Evolutionary conservation across 2,329 filamentous ascomycete genomes (phyloP).

Genomic region (Coniella lustricola): DNA sequence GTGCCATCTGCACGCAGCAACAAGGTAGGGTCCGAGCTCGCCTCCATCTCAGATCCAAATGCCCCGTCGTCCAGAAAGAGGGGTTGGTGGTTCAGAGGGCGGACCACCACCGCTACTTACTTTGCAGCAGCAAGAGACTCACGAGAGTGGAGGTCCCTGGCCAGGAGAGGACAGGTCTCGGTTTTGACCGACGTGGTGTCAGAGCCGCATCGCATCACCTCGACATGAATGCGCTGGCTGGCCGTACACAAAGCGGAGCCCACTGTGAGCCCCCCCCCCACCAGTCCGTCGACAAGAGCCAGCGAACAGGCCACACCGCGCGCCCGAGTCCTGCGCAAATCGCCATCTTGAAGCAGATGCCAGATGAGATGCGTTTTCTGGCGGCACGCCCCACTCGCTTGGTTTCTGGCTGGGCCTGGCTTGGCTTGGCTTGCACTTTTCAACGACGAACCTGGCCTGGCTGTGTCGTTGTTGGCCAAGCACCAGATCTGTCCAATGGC

Average conservation of each 20-base stretch:
- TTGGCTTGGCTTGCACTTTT: no score
- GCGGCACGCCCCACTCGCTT: neutral
- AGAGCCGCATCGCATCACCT: neutral
- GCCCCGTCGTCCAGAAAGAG: neutral
- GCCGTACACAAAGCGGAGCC: neutral
- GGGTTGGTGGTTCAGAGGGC: neutral
- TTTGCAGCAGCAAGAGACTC: neutral
- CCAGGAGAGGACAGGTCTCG: neutral
- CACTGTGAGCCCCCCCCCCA: neutral
- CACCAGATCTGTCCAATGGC: no score
- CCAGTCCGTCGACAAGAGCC: neutral
- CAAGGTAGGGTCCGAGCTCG: no score
- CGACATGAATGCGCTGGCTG: slow-evolving; percentile 1
- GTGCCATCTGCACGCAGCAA: no score
- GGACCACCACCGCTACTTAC: neutral
- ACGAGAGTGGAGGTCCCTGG: neutral
- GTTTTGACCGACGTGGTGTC: neutral
- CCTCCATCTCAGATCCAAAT: neutral
- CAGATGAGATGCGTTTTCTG: neutral
- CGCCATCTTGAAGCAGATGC: neutral
- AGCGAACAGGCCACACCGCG: neutral
- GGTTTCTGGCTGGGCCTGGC: neutral
- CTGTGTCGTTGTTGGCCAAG: no score
- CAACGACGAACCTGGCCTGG: no score
- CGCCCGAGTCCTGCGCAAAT: neutral